Evolutionary conservation across 2,329 filamentous ascomycete genomes (phyloP).

Genomic region (Pseudogymnoascus sp.): DNA sequence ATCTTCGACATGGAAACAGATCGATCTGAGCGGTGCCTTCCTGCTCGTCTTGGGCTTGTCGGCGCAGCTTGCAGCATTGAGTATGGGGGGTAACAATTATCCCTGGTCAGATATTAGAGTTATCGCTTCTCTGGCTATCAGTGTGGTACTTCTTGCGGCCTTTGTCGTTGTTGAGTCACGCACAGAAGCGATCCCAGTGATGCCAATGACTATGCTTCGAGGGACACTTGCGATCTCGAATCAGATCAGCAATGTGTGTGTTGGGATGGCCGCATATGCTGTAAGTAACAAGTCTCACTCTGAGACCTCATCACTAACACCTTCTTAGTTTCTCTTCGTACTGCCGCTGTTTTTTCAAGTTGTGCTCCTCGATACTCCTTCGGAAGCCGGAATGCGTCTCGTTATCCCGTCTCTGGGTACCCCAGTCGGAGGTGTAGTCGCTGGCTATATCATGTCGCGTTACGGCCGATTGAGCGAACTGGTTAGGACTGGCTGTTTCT

Average conservation of each 20-base stretch:
- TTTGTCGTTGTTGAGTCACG: conserved; percentile 43
- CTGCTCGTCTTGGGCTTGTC: conserved; percentile 52
- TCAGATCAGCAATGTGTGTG: conserved; percentile 51
- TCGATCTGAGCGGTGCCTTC: conserved; percentile 51
- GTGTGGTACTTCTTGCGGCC: conserved; percentile 34
- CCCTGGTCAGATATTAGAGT: conserved; percentile 45
- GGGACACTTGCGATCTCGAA: conserved; percentile 46
- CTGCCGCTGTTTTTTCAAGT: conserved; percentile 64
- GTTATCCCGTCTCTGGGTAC: conserved; percentile 54
- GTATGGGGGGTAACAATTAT: conserved; percentile 47
- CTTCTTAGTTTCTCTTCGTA: conserved; percentile 53
- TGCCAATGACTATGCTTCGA: conserved; percentile 48
- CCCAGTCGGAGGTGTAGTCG: conserved; percentile 47
- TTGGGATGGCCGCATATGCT: conserved; percentile 53
- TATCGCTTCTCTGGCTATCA: conserved; percentile 36
- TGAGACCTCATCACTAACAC: conserved; percentile 7
- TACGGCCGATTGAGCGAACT: conserved; percentile 44
- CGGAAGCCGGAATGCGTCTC: conserved; percentile 55
- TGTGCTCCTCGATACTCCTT: conserved; percentile 55
- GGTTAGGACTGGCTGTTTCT: conserved; percentile 41
- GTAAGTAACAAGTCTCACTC: conserved; percentile 33
- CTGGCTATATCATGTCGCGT: conserved; percentile 51
- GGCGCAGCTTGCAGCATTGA: conserved; percentile 46
- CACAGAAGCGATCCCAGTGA: conserved; percentile 44
- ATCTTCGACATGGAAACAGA: conserved; percentile 40